Conservation (phyloP, 1,139 yeast genomes). For the Hanseniaspora uvarum region DNA sequence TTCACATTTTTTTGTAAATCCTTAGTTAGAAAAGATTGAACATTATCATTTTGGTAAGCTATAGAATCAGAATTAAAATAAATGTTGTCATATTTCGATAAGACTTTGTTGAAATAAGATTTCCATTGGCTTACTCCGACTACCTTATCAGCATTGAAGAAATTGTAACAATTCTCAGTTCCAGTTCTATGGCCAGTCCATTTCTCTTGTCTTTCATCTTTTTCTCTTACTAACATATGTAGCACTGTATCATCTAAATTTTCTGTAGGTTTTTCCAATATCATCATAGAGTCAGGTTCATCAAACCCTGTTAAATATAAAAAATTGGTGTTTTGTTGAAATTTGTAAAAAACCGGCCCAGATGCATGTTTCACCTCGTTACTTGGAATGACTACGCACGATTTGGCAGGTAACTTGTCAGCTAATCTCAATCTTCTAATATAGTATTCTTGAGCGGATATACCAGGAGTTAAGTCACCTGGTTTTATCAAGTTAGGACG, state of each 20-base stretch:
- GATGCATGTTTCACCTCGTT: constrained; percentile 65
- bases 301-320: constrained; percentile 85
- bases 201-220: constrained; percentile 61
- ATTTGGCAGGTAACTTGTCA: constrained; percentile 47
- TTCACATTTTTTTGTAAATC: constrained; percentile 33
- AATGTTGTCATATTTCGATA: constrained; percentile 41
- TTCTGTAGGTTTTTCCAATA: constrained; percentile 54
- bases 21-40: constrained; percentile 26
- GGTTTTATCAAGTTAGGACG: constrained; percentile 61
- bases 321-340: constrained; percentile 84
- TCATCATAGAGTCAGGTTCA: constrained; percentile 76
- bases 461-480: constrained; percentile 84
- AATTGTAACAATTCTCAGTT: constrained; percentile 63
- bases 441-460: constrained; percentile 70
- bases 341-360: constrained; percentile 81
- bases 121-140: constrained; percentile 41
- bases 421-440: constrained; percentile 55
- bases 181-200: constrained; percentile 97
- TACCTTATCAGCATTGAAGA: constrained; percentile 78
- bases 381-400: constrained; percentile 69
- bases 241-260: constrained; percentile 46
- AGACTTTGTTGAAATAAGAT: constrained; percentile 38
- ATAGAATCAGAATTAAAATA: constrained; percentile 38
- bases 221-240: constrained; percentile 82
- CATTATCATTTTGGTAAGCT: constrained; percentile 21